Evolutionary conservation across 1,139 yeast species (phyloP).

Genomic region (Candida glucosophila): DNA sequence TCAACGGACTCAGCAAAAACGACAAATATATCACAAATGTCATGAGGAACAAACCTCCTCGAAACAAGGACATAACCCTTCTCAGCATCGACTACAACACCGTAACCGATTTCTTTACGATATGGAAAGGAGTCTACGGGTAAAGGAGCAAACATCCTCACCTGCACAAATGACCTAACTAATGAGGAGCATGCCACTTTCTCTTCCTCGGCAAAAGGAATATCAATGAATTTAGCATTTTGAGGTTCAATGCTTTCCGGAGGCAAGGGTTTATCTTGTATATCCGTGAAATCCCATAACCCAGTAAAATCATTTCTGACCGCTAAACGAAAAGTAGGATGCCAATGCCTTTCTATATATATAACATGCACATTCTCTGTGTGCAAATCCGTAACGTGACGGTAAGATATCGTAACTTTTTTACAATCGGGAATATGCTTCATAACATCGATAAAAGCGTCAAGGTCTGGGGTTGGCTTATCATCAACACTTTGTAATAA

Average conservation of each 20-base stretch:
- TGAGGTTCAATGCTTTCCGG: conserved; percentile 40
- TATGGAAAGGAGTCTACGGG: conserved; percentile 69
- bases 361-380: conserved; percentile 56
- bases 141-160: conserved; percentile 55
- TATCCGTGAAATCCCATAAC: conserved; percentile 71
- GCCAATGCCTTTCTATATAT: conserved; percentile 83
- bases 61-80: conserved; percentile 78
- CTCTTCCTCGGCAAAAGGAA: conserved; percentile 46
- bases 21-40: conserved; percentile 67
- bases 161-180: conserved; percentile 54
- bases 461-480: conserved; percentile 61
- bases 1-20: conserved; percentile 82
- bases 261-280: conserved; percentile 57
- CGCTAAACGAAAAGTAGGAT: conserved; percentile 61
- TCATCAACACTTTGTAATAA: conserved; percentile 72
- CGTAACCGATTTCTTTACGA: conserved; percentile 57
- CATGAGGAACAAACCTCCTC: conserved; percentile 76
- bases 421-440: conserved; percentile 67
- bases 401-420: conserved; percentile 62
- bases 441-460: conserved; percentile 72
- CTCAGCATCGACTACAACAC: conserved; percentile 71
- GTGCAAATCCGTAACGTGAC: conserved; percentile 77
- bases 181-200: conserved; percentile 43
- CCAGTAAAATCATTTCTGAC: conserved; percentile 77
- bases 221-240: conserved; percentile 62